Evolutionary conservation across 257 asterid genomes (phyloP), one percentile per base, ranked within the genome.

Genomic region (Eustoma russellianum): DNA sequence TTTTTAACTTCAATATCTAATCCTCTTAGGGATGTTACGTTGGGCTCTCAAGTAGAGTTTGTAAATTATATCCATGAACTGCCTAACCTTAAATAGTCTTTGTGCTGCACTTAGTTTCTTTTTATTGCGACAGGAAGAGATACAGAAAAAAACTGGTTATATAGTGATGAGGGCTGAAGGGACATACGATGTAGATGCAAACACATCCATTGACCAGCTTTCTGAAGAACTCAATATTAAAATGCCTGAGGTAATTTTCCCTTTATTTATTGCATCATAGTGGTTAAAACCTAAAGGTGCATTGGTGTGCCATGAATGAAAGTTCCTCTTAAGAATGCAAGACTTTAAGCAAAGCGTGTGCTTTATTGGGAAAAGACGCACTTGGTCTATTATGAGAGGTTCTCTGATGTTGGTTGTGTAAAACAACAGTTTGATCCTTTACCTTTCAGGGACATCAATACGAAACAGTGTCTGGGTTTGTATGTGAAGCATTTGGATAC

Each of bases 111-210:
- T 24, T 24, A 24, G 3, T 24, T 24, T 24, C 30, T 24, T 24
- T 47, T 41, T 56, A 66, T 50, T 54, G 54, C 56, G 17, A 55
- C 85, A 92, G 98, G 98, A 92, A 74, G 98, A 92, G 79, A 92
- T 92, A 64, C 93, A 88, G 86, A 92, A 92, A 65, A 87, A 92
- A 77, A 92, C 98, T 59, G 98, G 98, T 6, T 87, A 92, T 43
- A 61, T 92, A 53, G 95, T 92, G 66, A 88, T 92, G 97, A 89
- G 98, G 50, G 97, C 95, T 58, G 90, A 85, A 61, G 98, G 98
- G 67, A 78, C 79, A 52, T 92, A 78, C 53, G 98, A 91, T 48
- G 97, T 92, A 75, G 98, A 92, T 77, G 98, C 97, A 43, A 88
- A 92, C 74, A 92, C 98, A 35, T 79, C 98, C 28, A 92, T 83